Evolutionary conservation across 148 eudicot species (phyloP), one percentile per base, ranked within the genome.

Genomic region (Diospyros lotus): DNA sequence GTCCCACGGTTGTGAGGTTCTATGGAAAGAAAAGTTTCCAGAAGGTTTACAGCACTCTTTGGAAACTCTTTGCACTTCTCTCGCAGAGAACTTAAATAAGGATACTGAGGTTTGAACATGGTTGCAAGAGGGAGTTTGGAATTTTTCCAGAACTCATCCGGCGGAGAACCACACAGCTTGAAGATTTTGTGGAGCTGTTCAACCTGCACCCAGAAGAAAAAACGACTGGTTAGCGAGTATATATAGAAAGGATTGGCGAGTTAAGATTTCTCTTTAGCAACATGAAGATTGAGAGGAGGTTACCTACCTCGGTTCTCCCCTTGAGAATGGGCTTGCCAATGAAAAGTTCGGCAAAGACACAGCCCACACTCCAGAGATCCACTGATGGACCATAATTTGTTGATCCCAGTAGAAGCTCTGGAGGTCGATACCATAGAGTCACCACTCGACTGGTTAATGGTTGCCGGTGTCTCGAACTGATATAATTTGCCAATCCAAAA

Each of bases 281-380:
- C 28, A 72, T 8, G 43, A 44, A 28, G 28, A 50, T 72, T 44
- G 12, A 45, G 48, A 71, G 40, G 71, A 65, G 46, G 69, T 77
- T 75, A 94, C 98, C 97, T 75, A 94, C 98, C 97, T 94, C 97
- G 4, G 95, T 94, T 82, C 91, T 89, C 43, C 97, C 98, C 81
- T 92, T 92, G 9, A 94, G 90, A 59, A 94, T 78, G 53, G 98
- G 92, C 84, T 84, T 92, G 51, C 96, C 91, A 5, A 84, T 72
- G 73, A 84, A 86, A 69, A 94, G 79, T 73, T 94, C 98, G 0
- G 93, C 93, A 77, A 94, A 90, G 38, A 94, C 97, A 79, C 98
- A 94, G 14, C 98, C 98, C 9, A 84, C 90, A 76, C 98, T 94
- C 98, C 98, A 94, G 60, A 94, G 70, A 65, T 94, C 98, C 40